phyloP scores from a whole-genome alignment of 2,329 filamentous ascomycete genomes.

The Alternaria panax region DNA sequence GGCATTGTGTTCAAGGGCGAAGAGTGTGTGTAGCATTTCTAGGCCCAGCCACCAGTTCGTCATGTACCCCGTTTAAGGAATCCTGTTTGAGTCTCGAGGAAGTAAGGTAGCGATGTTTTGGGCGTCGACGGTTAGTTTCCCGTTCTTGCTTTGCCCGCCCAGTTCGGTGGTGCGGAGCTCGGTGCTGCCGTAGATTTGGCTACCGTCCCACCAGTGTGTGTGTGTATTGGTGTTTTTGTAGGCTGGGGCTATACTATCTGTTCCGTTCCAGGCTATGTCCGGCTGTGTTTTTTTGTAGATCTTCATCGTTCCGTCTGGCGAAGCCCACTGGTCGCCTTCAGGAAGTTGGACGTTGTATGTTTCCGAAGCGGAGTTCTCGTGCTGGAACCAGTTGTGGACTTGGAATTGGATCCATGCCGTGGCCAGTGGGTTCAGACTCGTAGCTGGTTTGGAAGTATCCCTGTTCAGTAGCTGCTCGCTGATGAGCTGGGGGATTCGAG shows the following conservation, averaged over 20 bases:
- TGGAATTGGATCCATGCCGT: conserved; percentile 60
- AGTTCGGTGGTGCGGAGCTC: conserved; percentile 49
- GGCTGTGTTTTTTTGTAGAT: conserved; percentile 48
- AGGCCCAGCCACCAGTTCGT: conserved; percentile 59
- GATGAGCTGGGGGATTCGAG: conserved; percentile 55
- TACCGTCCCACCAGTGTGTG: conserved; percentile 58
- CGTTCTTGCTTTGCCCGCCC: conserved; percentile 47
- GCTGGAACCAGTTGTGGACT: conserved; percentile 25
- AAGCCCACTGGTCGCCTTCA: conserved; percentile 45
- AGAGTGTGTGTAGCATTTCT: conserved; percentile 57
- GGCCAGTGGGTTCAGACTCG: conserved; percentile 56
- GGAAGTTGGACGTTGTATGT: conserved; percentile 48
- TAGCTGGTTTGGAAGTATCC: conserved; percentile 56
- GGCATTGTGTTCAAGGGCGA: conserved; percentile 57
- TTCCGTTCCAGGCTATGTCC: conserved; percentile 37
- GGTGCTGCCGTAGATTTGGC: conserved; percentile 56
- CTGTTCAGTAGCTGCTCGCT: conserved; percentile 54
- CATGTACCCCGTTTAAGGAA: conserved; percentile 53
- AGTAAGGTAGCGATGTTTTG: conserved; percentile 49
- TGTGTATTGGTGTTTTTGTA: conserved; percentile 55
- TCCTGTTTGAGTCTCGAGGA: conserved; percentile 50
- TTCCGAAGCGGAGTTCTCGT: conserved; percentile 31
- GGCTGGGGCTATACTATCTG: conserved; percentile 38
- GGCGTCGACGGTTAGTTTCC: conserved; percentile 51
- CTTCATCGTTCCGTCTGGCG: conserved; percentile 44